Evolutionary conservation across 352 stramenopile species (phyloP).

Genomic region (Achlya hypogyna): DNA sequence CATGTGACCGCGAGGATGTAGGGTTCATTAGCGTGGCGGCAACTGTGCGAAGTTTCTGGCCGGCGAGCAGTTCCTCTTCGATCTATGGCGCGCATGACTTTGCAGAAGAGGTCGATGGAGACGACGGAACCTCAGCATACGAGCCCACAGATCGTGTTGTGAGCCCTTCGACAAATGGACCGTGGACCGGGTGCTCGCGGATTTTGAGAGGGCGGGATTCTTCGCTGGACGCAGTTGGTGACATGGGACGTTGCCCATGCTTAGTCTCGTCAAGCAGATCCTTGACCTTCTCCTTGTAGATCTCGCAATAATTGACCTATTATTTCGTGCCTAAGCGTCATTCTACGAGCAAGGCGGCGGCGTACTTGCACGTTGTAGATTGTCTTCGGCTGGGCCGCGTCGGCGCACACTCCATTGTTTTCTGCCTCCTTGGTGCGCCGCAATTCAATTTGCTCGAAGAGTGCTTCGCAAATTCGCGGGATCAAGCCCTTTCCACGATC

Average conservation of each 20-base stretch:
- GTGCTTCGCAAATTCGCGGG: slow-evolving; percentile 63
- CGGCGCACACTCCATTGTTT: slow-evolving; percentile 19
- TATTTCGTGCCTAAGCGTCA: neutral
- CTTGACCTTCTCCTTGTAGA: slow-evolving; percentile 84
- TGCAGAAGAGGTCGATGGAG: neutral
- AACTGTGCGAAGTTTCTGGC: slow-evolving; percentile 92
- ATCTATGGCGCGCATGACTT: slow-evolving; percentile 26
- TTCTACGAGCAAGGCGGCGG: neutral
- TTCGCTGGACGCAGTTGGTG: slow-evolving; percentile 14
- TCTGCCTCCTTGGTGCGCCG: slow-evolving; percentile 21
- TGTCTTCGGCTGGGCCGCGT: slow-evolving; percentile 25
- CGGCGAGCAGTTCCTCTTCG: slow-evolving; percentile 62
- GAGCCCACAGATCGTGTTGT: slow-evolving; percentile 54
- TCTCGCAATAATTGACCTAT: slow-evolving; percentile 74
- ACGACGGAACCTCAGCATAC: slow-evolving; percentile 44
- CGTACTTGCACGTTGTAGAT: slow-evolving; percentile 32
- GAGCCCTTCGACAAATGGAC: slow-evolving; percentile 76
- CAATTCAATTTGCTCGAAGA: slow-evolving; percentile 58
- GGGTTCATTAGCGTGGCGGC: slow-evolving; percentile 95
- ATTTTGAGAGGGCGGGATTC: slow-evolving; percentile 37
- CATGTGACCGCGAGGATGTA: slow-evolving; percentile 92
- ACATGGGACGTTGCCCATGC: slow-evolving; percentile 22
- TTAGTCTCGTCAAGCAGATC: slow-evolving; percentile 55
- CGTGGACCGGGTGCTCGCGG: slow-evolving; percentile 70
- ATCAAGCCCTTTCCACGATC: slow-evolving; percentile 57